Percentiles rank a stretch among this genome's conserved stretches.
These are phyloP conservation scores for Chaetomiaceae sp. DNA, from an alignment of 2,329 filamentous ascomycete genomes.

Conservation along the genomic window DNA sequence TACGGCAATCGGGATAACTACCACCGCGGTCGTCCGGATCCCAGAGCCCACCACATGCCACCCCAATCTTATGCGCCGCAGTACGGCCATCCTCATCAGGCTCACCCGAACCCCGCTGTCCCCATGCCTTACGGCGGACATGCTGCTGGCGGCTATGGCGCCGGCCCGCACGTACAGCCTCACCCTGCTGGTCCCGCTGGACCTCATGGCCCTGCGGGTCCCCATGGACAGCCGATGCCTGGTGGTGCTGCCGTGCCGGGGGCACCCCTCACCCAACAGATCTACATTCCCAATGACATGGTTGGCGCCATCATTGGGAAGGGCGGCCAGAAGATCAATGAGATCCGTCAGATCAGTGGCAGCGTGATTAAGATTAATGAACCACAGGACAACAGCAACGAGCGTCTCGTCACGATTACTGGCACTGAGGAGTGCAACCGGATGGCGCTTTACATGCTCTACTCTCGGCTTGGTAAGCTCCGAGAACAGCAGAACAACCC, in stretches of 20 bases:
- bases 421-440: constrained; percentile 98
- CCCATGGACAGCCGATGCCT: constrained; percentile 70
- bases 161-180: constrained; percentile 73
- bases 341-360: constrained; percentile 92
- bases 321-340: constrained; percentile 98
- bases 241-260: constrained; percentile 58
- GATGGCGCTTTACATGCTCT: constrained; percentile 99
- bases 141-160: constrained; percentile 65
- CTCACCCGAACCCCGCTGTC: constrained; percentile 59
- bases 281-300: constrained; percentile 99
- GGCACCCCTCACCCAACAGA: constrained; percentile 91
- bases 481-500: constrained; percentile 23
- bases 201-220: constrained; percentile 57
- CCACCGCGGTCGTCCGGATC: constrained; percentile 68
- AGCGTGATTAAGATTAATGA: constrained; percentile 99
- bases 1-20: constrained; percentile 89
- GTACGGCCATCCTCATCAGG: constrained; percentile 61
- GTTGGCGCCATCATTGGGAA: constrained; percentile 99
- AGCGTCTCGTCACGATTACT: constrained; percentile 93
- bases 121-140: constrained; percentile 81
- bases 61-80: constrained; percentile 67
- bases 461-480: constrained; percentile 82
- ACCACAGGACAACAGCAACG: constrained; percentile 97
- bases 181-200: constrained; percentile 60
- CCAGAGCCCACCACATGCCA: constrained; percentile 70